Base-by-base conservation (phyloP, 768 basidiomycete species). In the Boletus vinaceobasis region DNA sequence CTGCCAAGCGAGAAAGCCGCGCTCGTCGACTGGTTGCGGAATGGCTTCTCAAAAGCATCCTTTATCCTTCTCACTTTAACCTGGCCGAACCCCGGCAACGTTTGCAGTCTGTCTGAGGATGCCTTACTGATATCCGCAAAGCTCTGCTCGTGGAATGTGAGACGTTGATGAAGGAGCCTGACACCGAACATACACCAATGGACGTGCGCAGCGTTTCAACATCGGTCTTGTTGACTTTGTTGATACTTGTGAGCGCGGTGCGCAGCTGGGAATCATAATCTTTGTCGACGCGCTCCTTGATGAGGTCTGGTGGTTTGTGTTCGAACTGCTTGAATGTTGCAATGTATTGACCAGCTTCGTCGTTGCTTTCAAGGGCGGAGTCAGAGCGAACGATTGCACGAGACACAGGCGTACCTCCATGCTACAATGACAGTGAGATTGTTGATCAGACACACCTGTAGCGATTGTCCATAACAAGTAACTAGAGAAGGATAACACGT, bases 181-280 rank as follows among this genome's bases (percentile, higher is more conserved):
- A 10, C 3, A 52, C 35, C 19, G 5, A 31, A 77, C 87, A 53
- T 74, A 98, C 96, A 35, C 94, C 95, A 61, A 95, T 87, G n/a
- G 92, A 88, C 2, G 87, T 87, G 21, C 90, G 83, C 39, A 99
- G 76, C 4, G 96, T 98, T 72, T 92, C 86, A 2, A 95, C 93
- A 63, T 99, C 97, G 4, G 96, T 98, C 77, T 96, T 97, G 73
- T 98, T 98, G 58, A 99, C 92, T 61, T 90, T 93, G 66, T 83
- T 88, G 63, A 98, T 90, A 59, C 83, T 85, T 2, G 96, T 98
- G 27, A 99, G 77, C 1, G 90, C 81, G 19, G 84, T 82, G 52
- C 89, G 88, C 14, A 98, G 71, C 63, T 93, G 80, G 8, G 93
- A 84, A 58, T 79, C 74, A 65, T 97, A 93, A 63, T 92, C 88